Conservation (phyloP, 495 filamentous ascomycete species). For the Hyaloscypha bicolor region DNA sequence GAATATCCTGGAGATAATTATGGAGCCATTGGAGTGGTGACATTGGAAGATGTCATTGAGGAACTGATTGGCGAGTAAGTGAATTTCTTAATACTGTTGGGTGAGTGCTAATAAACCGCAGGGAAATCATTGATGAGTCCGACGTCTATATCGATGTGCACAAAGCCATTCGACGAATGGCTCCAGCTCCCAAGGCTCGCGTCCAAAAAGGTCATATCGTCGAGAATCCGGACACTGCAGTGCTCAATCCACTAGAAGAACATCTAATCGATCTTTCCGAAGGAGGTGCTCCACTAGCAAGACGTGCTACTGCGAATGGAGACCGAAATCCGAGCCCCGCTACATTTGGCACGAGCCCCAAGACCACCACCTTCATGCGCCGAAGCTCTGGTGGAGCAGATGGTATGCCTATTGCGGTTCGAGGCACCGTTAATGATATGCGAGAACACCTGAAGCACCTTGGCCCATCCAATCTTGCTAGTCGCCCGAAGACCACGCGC, state of each 20-base stretch:
- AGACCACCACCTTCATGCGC: slow-evolving; percentile 55
- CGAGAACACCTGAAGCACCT: slow-evolving; percentile 85
- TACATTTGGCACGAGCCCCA: slow-evolving; percentile 30
- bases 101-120: slow-evolving; percentile 35
- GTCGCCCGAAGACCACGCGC: slow-evolving; percentile 78
- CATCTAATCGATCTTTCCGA: slow-evolving; percentile 43
- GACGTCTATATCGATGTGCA: slow-evolving; percentile 95
- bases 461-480: slow-evolving; percentile 89
- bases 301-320: slow-evolving; percentile 11
- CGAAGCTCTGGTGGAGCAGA: slow-evolving; percentile 53
- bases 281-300: slow-evolving; percentile 15
- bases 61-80: slow-evolving; percentile 96
- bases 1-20: slow-evolving; percentile 85
- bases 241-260: slow-evolving; percentile 17
- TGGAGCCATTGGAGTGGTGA: slow-evolving; percentile 90
- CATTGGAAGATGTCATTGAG: slow-evolving; percentile 96
- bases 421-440: slow-evolving; percentile 65
- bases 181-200: slow-evolving; percentile 35
- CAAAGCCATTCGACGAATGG: slow-evolving; percentile 82
- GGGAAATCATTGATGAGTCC: slow-evolving; percentile 77
- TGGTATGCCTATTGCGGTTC: slow-evolving; percentile 46
- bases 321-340: slow-evolving; percentile 17
- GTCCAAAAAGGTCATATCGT: slow-evolving; percentile 30
- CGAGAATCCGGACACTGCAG: slow-evolving; percentile 13
- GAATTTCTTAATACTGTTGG: not conserved